A percentile compares a stretch with the other conserved stretches of the same genome.
These are phyloP conservation scores for Cladosporium sp. DNA, from an alignment of 2,329 filamentous ascomycete genomes.

Conservation along the genomic window DNA sequence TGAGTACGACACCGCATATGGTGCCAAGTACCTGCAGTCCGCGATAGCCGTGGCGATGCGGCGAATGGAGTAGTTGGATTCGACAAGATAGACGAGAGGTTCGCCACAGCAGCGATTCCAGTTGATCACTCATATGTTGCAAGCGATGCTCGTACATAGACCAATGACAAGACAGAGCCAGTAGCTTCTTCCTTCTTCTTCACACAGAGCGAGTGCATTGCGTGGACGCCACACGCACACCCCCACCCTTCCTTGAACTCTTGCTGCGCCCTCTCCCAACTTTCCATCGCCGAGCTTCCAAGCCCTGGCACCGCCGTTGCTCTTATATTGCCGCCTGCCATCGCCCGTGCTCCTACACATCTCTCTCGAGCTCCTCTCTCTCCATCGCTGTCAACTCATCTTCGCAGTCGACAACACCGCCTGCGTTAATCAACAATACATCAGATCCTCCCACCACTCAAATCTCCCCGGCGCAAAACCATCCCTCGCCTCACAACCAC, in stretches of 20 bases:
- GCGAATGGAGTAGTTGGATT: not conserved
- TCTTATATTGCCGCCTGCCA: slow-evolving; percentile 15
- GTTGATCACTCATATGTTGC: not conserved
- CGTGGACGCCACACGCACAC: slow-evolving; percentile 1
- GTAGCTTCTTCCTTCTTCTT: not conserved
- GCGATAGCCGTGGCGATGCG: not conserved
- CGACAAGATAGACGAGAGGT: not conserved
- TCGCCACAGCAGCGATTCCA: not conserved
- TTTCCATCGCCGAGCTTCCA: not conserved
- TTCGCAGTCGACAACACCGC: not conserved
- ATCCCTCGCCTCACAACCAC: not conserved
- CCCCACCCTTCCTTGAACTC: not conserved
- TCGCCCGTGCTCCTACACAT: slow-evolving; percentile 10
- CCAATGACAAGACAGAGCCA: not conserved
- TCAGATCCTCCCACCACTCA: not conserved
- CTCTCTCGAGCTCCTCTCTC: not conserved
- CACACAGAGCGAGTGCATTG: not conserved
- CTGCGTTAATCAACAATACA: not conserved
- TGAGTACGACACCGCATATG: not conserved
- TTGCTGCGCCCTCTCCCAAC: slow-evolving; percentile 10
- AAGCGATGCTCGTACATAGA: not conserved
- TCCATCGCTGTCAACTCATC: not conserved
- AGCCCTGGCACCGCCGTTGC: not conserved
- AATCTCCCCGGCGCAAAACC: not conserved
- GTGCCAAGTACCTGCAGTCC: not conserved